These are phyloP conservation scores for Alternaria postmessia DNA, from an alignment of 2,329 filamentous ascomycete genomes.

Conservation along the genomic window DNA sequence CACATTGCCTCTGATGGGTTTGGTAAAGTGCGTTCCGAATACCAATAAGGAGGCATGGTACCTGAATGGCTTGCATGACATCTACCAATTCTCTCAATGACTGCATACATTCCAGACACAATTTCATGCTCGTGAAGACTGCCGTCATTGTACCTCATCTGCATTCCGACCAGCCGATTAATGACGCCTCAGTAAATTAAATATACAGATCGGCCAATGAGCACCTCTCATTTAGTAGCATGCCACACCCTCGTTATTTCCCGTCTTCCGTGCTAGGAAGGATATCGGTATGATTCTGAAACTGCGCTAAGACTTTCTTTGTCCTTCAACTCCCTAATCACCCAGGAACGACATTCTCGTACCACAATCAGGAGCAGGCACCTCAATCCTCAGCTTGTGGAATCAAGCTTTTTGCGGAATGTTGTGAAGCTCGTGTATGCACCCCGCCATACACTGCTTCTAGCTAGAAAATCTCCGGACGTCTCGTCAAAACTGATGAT, in stretches of 20 bases:
- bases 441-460: conserved; percentile 5
- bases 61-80: neutral
- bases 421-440: conserved; percentile 17
- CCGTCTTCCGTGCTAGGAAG: neutral
- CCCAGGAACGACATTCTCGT: neutral
- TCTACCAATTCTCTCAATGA: neutral
- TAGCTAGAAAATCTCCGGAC: conserved; percentile 6
- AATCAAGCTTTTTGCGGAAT: conserved; percentile 7
- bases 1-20: neutral
- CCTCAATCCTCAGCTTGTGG: neutral
- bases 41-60: neutral
- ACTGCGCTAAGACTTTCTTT: conserved; percentile 7
- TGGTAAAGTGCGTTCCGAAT: neutral
- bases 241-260: neutral
- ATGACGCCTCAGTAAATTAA: neutral
- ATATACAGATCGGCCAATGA: neutral
- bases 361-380: neutral
- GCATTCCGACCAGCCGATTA: neutral
- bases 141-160: neutral
- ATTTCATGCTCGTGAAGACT: neutral
- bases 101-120: neutral
- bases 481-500: neutral
- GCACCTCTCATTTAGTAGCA: neutral
- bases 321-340: neutral
- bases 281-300: conserved; percentile 15